Evolutionary conservation across 2,329 filamentous ascomycete species (phyloP).

Genomic region (Alternaria atra): DNA sequence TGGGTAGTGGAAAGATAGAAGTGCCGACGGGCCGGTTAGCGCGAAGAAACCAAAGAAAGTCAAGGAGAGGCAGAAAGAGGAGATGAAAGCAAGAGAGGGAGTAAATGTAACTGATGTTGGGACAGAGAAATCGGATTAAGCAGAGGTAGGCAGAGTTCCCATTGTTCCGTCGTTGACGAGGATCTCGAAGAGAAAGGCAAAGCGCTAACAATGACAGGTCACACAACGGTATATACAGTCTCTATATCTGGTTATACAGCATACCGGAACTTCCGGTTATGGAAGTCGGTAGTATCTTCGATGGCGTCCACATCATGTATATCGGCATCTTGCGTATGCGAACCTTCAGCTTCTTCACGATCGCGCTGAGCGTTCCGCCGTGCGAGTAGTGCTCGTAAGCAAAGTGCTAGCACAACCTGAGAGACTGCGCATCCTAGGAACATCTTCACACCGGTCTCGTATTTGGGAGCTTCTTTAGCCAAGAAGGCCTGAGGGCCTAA

Average conservation of each 20-base stretch:
- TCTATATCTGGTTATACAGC: background rate
- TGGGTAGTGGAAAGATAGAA: slow-evolving; percentile 52
- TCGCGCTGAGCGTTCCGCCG: slow-evolving; percentile 8
- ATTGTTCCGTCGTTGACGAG: background rate
- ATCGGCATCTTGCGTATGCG: background rate
- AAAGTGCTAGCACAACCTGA: slow-evolving; percentile 51
- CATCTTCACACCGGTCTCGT: slow-evolving; percentile 62
- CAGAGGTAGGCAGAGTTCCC: background rate
- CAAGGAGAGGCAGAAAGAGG: slow-evolving; percentile 42
- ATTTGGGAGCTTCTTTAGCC: slow-evolving; percentile 57
- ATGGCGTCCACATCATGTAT: background rate
- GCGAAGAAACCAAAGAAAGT: slow-evolving; percentile 55
- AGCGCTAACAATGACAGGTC: background rate
- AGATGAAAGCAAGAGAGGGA: slow-evolving; percentile 9
- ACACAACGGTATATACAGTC: background rate
- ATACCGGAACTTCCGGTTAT: slow-evolving; percentile 10
- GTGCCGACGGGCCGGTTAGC: slow-evolving; percentile 52
- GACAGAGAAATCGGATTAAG: background rate
- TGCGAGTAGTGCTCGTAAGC: slow-evolving; percentile 12
- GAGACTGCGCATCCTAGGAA: slow-evolving; percentile 58
- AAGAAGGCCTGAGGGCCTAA: slow-evolving; percentile 56
- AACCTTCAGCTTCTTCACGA: background rate
- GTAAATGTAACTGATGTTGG: background rate
- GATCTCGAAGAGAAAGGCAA: background rate
- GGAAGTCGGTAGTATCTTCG: slow-evolving; percentile 12